Conservation (phyloP, 345 rosid genomes). For the Ceriops tagal region DNA sequence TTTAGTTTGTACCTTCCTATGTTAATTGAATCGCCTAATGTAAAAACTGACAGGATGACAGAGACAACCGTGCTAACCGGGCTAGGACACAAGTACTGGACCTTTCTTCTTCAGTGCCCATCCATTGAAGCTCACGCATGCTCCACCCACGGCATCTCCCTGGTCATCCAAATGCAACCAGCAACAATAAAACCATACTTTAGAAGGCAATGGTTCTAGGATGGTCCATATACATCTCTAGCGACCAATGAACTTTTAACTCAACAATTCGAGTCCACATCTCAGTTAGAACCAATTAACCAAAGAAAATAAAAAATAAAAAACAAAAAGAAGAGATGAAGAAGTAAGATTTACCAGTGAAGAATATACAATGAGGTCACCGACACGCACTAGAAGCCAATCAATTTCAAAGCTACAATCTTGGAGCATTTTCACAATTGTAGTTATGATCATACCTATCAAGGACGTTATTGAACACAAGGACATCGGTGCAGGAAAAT, state of each 20-base stretch:
- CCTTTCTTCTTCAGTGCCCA: conserved; percentile 96
- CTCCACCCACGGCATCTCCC: conserved; percentile 68
- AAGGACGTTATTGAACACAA: conserved; percentile 65
- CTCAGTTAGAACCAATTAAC: too few species aligned
- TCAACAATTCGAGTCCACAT: too few species aligned
- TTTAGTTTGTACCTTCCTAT: conserved; percentile 54
- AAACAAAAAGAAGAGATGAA: neutral
- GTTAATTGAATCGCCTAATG: conserved; percentile 57
- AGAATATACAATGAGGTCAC: conserved; percentile 44
- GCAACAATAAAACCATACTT: too few species aligned
- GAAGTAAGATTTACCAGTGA: conserved; percentile 41
- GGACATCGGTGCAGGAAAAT: conserved; percentile 88
- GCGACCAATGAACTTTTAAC: too few species aligned
- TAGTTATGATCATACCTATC: conserved; percentile 62
- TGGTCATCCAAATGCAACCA: conserved; percentile 17
- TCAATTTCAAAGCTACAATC: conserved; percentile 32
- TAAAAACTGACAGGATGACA: conserved; percentile 49
- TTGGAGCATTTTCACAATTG: conserved; percentile 40
- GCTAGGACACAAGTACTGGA: conserved; percentile 72
- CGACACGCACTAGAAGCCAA: conserved; percentile 36
- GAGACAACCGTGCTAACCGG: conserved; percentile 70
- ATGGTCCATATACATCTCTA: too few species aligned
- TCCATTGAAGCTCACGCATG: conserved; percentile 75
- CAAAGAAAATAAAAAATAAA: neutral
- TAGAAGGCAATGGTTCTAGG: too few species aligned